Conservation (phyloP, 2,329 filamentous ascomycete species). For the Alternaria triticina region DNA sequence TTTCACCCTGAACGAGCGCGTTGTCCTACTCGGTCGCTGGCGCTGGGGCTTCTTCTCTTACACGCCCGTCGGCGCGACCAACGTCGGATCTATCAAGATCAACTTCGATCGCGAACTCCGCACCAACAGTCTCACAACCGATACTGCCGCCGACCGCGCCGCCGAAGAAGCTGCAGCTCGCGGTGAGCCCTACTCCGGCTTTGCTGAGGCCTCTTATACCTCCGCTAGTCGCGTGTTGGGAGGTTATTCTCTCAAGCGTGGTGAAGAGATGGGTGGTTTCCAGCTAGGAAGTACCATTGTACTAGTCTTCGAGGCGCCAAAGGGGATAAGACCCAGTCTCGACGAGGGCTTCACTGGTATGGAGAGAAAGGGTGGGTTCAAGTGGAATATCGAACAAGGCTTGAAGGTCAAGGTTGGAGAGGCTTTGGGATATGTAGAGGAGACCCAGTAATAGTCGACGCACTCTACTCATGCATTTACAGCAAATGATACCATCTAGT, state of each 20-base stretch:
- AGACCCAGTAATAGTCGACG: neutral
- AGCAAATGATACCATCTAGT: slow-evolving; percentile 2
- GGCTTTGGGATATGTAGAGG: slow-evolving; percentile 76
- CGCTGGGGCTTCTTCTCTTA: slow-evolving; percentile 97
- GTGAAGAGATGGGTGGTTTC: slow-evolving; percentile 98
- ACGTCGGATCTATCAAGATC: slow-evolving; percentile 94
- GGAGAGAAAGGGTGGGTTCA: slow-evolving; percentile 73
- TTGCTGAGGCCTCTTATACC: slow-evolving; percentile 87
- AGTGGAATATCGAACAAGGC: slow-evolving; percentile 86
- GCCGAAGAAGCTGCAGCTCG: slow-evolving; percentile 77
- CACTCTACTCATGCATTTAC: neutral
- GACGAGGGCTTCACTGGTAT: slow-evolving; percentile 62
- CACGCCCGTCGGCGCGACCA: slow-evolving; percentile 94
- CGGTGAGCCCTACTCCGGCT: slow-evolving; percentile 87
- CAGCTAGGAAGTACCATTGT: slow-evolving; percentile 95
- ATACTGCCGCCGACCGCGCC: slow-evolving; percentile 87
- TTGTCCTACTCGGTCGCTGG: slow-evolving; percentile 92
- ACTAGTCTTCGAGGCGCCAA: slow-evolving; percentile 92
- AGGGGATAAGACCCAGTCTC: slow-evolving; percentile 61
- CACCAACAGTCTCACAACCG: slow-evolving; percentile 89
- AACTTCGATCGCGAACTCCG: slow-evolving; percentile 96
- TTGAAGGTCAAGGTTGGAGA: slow-evolving; percentile 90
- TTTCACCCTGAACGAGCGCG: slow-evolving; percentile 95
- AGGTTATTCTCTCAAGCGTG: slow-evolving; percentile 82
- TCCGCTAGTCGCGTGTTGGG: slow-evolving; percentile 77